Conservation (phyloP, 1,284 basidiomycete species). For the Ceratobasidium sp. region DNA sequence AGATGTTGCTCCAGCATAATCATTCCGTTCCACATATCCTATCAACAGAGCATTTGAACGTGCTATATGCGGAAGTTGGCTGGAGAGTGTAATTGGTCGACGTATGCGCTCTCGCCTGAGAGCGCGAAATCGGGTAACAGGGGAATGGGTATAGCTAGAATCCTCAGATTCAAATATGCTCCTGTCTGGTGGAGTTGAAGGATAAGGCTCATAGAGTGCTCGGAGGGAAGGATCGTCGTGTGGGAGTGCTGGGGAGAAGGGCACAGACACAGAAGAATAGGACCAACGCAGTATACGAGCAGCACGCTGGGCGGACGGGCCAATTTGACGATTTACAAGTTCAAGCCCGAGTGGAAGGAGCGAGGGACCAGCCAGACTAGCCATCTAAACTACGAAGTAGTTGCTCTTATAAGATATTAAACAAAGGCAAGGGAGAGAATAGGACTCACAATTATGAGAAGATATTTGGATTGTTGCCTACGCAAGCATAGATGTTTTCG, state of each 20-base stretch:
- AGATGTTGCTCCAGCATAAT: constrained; percentile 21
- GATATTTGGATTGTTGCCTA: too few relatives aligned
- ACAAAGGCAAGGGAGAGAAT: too few relatives aligned
- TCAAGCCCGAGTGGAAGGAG: constrained; percentile 24
- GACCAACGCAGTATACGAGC: constrained; percentile 14
- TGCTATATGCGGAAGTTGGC: background rate
- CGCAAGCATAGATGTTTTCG: too few relatives aligned
- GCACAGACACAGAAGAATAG: background rate
- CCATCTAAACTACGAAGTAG: background rate
- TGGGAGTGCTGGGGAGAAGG: constrained; percentile 1
- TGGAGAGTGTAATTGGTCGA: background rate
- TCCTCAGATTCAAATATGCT: constrained; percentile 22
- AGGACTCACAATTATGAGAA: too few relatives aligned
- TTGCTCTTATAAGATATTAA: too few relatives aligned
- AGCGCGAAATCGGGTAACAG: background rate
- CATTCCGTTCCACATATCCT: background rate
- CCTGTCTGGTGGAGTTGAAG: background rate
- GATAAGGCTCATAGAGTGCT: constrained; percentile 30
- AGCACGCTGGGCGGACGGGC: background rate
- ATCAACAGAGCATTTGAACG: constrained; percentile 23
- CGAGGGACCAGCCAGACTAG: background rate
- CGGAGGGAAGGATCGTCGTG: constrained; percentile 35
- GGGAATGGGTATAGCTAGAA: background rate
- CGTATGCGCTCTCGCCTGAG: background rate
- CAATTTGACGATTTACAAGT: background rate